Conservation (phyloP, 2,329 filamentous ascomycete species). For the Hypoxylon rubiginosum region DNA sequence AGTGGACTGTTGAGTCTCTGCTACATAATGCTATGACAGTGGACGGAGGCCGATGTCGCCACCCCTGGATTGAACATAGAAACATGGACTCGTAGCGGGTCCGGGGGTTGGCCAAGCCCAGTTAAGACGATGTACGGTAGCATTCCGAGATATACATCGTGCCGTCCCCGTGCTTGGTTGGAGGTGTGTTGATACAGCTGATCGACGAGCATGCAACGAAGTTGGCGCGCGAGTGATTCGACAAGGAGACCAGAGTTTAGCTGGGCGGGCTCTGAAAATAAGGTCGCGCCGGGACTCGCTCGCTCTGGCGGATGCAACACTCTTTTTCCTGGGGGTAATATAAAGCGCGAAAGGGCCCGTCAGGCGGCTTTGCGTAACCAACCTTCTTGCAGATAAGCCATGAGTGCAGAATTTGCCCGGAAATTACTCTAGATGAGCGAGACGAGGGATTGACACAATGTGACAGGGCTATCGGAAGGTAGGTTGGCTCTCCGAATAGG, state of each 20-base stretch:
- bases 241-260: conserved; percentile 11
- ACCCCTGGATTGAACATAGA: conserved; percentile 33
- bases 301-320: conserved; percentile 47
- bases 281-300: conserved; percentile 32
- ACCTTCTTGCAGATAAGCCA: conserved; percentile 34
- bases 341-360: conserved; percentile 34
- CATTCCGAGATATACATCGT: conserved; percentile 43
- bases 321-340: conserved; percentile 37
- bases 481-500: conserved; percentile 40
- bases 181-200: conserved; percentile 32
- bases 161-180: conserved; percentile 21
- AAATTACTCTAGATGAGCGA: conserved; percentile 44
- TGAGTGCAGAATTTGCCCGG: conserved; percentile 40
- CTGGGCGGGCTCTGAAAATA: conserved; percentile 28
- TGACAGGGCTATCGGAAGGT: conserved; percentile 41
- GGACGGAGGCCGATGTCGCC: conserved; percentile 39
- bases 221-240: conserved; percentile 31
- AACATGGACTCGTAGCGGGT: conserved; percentile 17
- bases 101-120: conserved; percentile 35
- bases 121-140: conserved; percentile 41
- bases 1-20: conserved; percentile 18
- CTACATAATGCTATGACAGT: conserved; percentile 21
- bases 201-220: conserved; percentile 34
- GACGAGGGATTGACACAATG: conserved; percentile 32
- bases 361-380: conserved; percentile 41